Percentiles rank a stretch among this genome's conserved stretches.
These are phyloP conservation scores for Apiospora kogelbergensis DNA, from an alignment of 2,329 filamentous ascomycete species.

Conservation along the genomic window DNA sequence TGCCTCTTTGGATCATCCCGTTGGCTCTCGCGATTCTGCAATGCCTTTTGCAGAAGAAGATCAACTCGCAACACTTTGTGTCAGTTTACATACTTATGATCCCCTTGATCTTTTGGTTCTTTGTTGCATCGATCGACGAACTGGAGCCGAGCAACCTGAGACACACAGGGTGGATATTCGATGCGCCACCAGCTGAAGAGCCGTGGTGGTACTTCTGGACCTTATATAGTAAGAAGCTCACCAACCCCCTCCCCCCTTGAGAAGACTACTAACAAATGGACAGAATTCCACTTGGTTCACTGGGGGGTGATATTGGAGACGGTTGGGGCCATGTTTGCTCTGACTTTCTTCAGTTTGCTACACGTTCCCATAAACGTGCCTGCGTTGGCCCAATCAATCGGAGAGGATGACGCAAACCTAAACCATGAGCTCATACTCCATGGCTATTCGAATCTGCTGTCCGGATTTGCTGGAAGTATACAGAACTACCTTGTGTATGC, in stretches of 20 bases:
- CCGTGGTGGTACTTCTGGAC: slow-evolving; percentile 99
- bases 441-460: slow-evolving; percentile 88
- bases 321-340: slow-evolving; percentile 90
- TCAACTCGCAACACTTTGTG: slow-evolving; percentile 81
- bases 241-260: background rate
- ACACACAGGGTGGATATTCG: slow-evolving; percentile 84
- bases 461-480: slow-evolving; percentile 83
- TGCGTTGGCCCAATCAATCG: slow-evolving; percentile 83
- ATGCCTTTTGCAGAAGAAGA: slow-evolving; percentile 72
- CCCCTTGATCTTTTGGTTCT: slow-evolving; percentile 74
- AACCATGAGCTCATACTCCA: slow-evolving; percentile 91
- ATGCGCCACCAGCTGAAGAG: slow-evolving; percentile 77
- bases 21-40: slow-evolving; percentile 74
- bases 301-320: slow-evolving; percentile 83
- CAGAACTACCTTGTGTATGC: slow-evolving; percentile 97
- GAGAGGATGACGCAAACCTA: slow-evolving; percentile 88
- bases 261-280: slow-evolving; percentile 21
- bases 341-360: slow-evolving; percentile 96
- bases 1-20: slow-evolving; percentile 82
- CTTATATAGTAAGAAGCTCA: slow-evolving; percentile 72
- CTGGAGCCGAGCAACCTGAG: slow-evolving; percentile 69
- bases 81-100: slow-evolving; percentile 83
- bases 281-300: slow-evolving; percentile 78
- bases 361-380: slow-evolving; percentile 99
- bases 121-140: slow-evolving; percentile 67